Percentiles rank a stretch among this genome's conserved stretches.
phyloP scores from a whole-genome alignment of 2,329 filamentous ascomycete species.

The Verticillium longisporum region DNA sequence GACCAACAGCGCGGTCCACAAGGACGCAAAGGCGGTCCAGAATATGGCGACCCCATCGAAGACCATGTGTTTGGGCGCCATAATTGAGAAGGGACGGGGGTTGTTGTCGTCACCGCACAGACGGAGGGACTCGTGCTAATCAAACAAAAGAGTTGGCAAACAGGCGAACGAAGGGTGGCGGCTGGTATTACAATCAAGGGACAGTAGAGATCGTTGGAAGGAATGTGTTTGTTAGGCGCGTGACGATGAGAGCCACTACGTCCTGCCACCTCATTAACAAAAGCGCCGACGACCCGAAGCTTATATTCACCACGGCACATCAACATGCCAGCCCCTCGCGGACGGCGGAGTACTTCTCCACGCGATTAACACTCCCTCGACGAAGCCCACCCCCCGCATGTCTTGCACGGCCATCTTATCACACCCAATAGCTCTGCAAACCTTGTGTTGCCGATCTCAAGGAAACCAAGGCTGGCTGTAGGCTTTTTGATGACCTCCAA shows the following conservation, averaged over 20 bases:
- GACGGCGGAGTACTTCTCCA: neutral
- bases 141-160: neutral
- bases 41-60: conserved; percentile 33
- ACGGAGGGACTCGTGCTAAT: neutral
- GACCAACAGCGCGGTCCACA: conserved; percentile 31
- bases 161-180: neutral
- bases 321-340: neutral
- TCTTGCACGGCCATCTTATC: neutral
- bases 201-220: neutral
- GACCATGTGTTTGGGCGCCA: neutral
- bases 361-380: neutral
- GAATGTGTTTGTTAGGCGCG: neutral
- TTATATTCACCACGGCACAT: neutral
- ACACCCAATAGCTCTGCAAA: neutral
- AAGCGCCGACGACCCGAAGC: neutral
- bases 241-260: neutral
- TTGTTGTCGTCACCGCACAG: neutral
- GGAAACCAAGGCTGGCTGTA: neutral
- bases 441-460: neutral
- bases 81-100: neutral
- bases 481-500: neutral
- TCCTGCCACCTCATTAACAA: neutral
- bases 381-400: neutral
- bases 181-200: neutral
- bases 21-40: conserved; percentile 26